Base-by-base conservation (phyloP, 192 early-diverging fungal genomes). In the Allomyces javanicus region DNA sequence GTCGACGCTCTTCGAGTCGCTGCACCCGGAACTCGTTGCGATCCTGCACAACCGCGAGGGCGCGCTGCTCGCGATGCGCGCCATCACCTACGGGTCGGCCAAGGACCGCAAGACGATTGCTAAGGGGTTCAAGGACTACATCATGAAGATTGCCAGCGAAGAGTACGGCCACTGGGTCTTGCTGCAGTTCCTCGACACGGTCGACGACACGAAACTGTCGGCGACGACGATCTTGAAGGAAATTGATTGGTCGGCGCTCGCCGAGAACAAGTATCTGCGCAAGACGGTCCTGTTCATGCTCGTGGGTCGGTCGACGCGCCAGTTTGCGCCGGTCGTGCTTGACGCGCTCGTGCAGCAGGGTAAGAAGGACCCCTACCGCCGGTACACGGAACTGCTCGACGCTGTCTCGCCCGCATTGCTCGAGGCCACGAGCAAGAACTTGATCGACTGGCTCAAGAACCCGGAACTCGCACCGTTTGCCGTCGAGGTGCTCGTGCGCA, bases 71-170 rank as follows among this genome's bases (percentile, higher is more conserved):
- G 87, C 85, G 7, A 92, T 92, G 83, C 80, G 87, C 40, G 89
- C 84, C 65, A 66, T 97, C 65, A 73, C 88, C 24, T 75, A 92
- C 71, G 86, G 84, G 11, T 78, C 84, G 23, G 79, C 89, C 44
- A 95, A 95, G 79, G 91, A 94, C 74, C 87, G 92, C 72, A 96
- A 96, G 78, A 76, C 76, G 21, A 93, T 97, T 65, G 73, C 93
- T 66, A 90, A 90, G 72, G 72, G 87, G 23, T 83, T 97, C 72
- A 93, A 90, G 71, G 81, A 83, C 5, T 91, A 82, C 68, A 72
- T 94, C 25, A 64, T 68, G 67, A 88, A 89, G 73, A 89, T 97
- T 69, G 81, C 86, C 69, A 75, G 72, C 64, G 94, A 97, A 70
- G 91, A 94, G 78, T 87, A 91, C 70, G 94, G 92, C 21, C 83